These are phyloP conservation scores for Phytophthora hibernalis DNA, from an alignment of 352 stramenopile species.

Conservation along the genomic window DNA sequence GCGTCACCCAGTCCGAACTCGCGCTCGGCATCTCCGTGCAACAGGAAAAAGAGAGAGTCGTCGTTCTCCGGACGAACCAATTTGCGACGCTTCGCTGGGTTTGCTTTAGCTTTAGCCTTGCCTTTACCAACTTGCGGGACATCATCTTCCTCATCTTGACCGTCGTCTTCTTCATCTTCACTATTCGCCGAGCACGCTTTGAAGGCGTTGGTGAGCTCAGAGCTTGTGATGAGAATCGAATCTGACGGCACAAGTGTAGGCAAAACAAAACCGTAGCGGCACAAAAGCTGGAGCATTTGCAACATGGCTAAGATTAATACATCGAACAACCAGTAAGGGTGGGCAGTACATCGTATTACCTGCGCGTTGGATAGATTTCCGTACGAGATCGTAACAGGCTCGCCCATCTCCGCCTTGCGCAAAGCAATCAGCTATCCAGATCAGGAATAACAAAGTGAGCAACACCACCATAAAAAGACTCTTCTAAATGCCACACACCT, in stretches of 20 bases:
- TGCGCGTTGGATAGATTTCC: constrained; percentile 76
- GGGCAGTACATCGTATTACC: constrained; percentile 35
- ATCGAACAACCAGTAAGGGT: background rate
- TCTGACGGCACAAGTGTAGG: constrained; percentile 45
- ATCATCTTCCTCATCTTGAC: constrained; percentile 22
- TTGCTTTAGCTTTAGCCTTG: constrained; percentile 36
- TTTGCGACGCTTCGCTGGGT: constrained; percentile 58
- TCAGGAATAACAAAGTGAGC: constrained; percentile 11
- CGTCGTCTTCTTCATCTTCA: constrained; percentile 27
- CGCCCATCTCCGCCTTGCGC: constrained; percentile 48
- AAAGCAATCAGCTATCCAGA: constrained; percentile 50
- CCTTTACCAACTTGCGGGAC: constrained; percentile 17
- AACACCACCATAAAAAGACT: background rate
- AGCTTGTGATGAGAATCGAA: constrained; percentile 60
- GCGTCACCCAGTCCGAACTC: constrained; percentile 75
- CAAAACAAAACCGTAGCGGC: constrained; percentile 76
- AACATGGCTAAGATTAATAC: constrained; percentile 2
- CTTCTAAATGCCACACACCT: constrained; percentile 37
- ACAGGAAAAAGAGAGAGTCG: constrained; percentile 54
- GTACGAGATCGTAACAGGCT: constrained; percentile 77
- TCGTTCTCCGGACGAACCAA: constrained; percentile 35
- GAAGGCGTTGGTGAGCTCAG: constrained; percentile 51
- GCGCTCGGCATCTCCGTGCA: constrained; percentile 53
- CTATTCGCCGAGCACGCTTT: constrained; percentile 35
- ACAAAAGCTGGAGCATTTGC: constrained; percentile 48